phyloP scores from a whole-genome alignment of 169 alveolate genomes.

The Cyclospora cayetanensis region DNA sequence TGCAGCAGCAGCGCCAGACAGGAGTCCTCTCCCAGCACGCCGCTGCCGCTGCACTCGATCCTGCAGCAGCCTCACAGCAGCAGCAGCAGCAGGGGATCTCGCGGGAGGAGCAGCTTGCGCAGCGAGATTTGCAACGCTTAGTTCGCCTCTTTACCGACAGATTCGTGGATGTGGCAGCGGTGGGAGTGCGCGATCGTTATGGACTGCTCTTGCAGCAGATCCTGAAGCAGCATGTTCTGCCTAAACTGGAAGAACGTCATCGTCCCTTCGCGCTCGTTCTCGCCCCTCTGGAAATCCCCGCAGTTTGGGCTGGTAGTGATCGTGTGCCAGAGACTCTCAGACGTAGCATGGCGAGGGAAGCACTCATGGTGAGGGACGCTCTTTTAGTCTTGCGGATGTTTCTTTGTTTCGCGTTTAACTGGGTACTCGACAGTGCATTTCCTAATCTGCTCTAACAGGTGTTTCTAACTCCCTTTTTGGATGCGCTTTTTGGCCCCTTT shows the following conservation, averaged over 20 bases:
- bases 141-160: background rate
- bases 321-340: background rate
- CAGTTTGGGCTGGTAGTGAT: conserved; percentile 37
- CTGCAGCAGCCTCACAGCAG: background rate
- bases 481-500: background rate
- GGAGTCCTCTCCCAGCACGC: too few relatives aligned
- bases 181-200: conserved; percentile 26
- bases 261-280: conserved; percentile 8
- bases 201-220: background rate
- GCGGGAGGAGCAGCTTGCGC: background rate
- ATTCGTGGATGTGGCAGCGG: conserved; percentile 32
- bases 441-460: background rate
- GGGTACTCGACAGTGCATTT: too few relatives aligned
- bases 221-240: conserved; percentile 3
- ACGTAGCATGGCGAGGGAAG: background rate
- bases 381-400: background rate
- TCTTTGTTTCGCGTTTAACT: too few relatives aligned
- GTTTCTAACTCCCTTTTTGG: background rate
- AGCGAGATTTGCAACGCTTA: background rate
- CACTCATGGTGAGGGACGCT: background rate
- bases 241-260: background rate
- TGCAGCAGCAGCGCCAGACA: too few relatives aligned
- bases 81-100: background rate
- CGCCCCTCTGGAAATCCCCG: conserved; percentile 28
- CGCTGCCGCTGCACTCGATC: background rate